Evolutionary conservation across 164 flowering plant species (phyloP).

Genomic region (Magnolia officinalis): DNA sequence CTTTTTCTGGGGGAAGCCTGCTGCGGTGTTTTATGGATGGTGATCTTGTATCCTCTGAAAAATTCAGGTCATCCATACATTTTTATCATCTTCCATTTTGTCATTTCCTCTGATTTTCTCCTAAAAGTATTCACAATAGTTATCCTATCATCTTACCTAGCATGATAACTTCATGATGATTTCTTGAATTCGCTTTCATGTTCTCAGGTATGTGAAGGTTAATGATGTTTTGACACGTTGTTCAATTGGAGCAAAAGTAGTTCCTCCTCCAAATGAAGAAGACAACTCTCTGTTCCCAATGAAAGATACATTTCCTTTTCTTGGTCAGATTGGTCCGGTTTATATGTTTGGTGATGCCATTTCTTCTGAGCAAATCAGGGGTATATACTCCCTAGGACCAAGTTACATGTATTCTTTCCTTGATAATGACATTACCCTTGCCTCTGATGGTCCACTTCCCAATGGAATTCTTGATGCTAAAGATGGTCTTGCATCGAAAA

Average conservation of each 20-base stretch:
- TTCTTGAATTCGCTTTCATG: conserved; percentile 10
- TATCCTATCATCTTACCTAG: no score
- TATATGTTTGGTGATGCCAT: conserved; percentile 84
- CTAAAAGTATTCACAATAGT: background rate
- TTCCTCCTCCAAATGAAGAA: conserved; percentile 42
- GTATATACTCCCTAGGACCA: conserved; percentile 82
- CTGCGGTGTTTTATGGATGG: conserved; percentile 86
- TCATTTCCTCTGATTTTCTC: background rate
- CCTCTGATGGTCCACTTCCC: conserved; percentile 42
- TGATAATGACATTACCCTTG: conserved; percentile 59
- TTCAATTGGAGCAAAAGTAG: conserved; percentile 58
- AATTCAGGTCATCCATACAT: conserved; percentile 66
- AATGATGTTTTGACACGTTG: conserved; percentile 63
- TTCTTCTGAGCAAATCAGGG: conserved; percentile 78
- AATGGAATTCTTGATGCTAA: conserved; percentile 75
- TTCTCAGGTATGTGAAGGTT: conserved; percentile 77
- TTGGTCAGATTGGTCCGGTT: conserved; percentile 95
- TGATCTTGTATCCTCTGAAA: conserved; percentile 73
- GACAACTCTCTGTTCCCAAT: conserved; percentile 34
- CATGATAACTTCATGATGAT: background rate
- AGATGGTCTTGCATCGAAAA: conserved; percentile 88
- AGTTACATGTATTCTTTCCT: conserved; percentile 96
- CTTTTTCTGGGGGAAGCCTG: conserved; percentile 95
- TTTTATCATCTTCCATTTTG: conserved; percentile 5
- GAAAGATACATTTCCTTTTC: conserved; percentile 64